Conservation (phyloP, 2,329 filamentous ascomycete genomes). For the Fusarium sp. region DNA sequence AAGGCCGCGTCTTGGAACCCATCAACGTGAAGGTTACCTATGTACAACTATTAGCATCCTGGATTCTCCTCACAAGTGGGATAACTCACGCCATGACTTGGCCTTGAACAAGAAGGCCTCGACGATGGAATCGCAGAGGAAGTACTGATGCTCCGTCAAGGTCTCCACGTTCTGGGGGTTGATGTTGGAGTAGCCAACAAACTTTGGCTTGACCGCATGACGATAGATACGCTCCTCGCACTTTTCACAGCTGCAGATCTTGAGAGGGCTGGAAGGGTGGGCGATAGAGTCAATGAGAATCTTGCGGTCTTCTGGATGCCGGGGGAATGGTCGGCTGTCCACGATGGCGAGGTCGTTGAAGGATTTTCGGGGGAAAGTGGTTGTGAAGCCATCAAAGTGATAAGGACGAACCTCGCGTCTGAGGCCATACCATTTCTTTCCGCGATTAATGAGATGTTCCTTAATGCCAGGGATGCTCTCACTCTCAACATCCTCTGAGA, state of each 20-base stretch:
- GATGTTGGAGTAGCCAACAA: neutral
- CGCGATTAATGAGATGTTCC: neutral
- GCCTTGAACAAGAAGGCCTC: neutral
- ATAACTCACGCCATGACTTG: neutral
- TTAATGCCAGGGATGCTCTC: neutral
- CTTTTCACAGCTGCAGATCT: neutral
- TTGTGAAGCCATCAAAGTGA: neutral
- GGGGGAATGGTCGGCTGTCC: neutral
- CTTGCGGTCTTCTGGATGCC: neutral
- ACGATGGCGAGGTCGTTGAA: neutral
- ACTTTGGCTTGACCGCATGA: neutral
- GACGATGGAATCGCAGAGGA: neutral
- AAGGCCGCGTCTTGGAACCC: neutral
- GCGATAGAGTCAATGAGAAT: neutral
- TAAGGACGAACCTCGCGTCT: neutral
- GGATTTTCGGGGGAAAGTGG: neutral
- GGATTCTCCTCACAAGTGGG: too few relatives aligned
- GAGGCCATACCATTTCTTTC: neutral
- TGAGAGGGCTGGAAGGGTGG: neutral
- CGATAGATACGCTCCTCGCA: neutral
- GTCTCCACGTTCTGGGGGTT: neutral
- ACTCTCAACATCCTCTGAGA: neutral
- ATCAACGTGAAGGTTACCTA: neutral
- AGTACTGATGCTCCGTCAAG: neutral
- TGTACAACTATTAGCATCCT: neutral